A percentile compares a stretch with the other conserved stretches of the same genome.
Conservation (phyloP, 2,329 filamentous ascomycete species). For the Rhynchosporium graminicola region DNA sequence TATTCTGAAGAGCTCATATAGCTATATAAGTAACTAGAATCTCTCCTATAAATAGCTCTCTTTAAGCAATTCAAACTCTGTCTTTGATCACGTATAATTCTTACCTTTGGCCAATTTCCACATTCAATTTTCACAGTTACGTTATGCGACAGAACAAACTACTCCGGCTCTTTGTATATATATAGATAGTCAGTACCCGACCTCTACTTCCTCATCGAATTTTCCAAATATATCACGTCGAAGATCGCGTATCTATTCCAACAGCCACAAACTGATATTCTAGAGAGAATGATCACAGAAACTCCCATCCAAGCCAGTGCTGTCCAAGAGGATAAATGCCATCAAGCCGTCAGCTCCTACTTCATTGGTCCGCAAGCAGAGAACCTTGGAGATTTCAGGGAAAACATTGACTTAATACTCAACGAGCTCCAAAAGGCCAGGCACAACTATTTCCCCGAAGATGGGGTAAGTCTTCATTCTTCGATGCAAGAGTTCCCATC, state of each 20-base stretch:
- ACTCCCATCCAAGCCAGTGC: not conserved
- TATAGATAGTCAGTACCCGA: too few species aligned
- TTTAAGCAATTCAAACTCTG: too few species aligned
- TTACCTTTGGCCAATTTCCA: too few species aligned
- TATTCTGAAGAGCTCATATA: too few species aligned
- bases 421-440: slow-evolving; percentile 14
- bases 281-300: not conserved
- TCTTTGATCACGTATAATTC: too few species aligned
- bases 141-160: too few species aligned
- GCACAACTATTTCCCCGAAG: slow-evolving; percentile 11
- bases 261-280: not conserved
- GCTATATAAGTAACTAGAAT: too few species aligned
- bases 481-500: not conserved
- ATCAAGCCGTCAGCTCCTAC: slow-evolving; percentile 14
- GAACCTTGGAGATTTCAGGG: slow-evolving; percentile 11
- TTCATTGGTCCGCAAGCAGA: slow-evolving; percentile 18
- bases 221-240: not conserved
- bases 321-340: slow-evolving; percentile 10
- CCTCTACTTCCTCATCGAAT: too few species aligned
- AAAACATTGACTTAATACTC: slow-evolving; percentile 11
- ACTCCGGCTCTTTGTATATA: too few species aligned
- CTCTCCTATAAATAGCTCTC: too few species aligned
- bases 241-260: not conserved
- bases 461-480: slow-evolving; percentile 3
- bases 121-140: too few species aligned